Evolutionary conservation across 345 rosid species (phyloP).

Genomic region (Eucalyptus virginea): DNA sequence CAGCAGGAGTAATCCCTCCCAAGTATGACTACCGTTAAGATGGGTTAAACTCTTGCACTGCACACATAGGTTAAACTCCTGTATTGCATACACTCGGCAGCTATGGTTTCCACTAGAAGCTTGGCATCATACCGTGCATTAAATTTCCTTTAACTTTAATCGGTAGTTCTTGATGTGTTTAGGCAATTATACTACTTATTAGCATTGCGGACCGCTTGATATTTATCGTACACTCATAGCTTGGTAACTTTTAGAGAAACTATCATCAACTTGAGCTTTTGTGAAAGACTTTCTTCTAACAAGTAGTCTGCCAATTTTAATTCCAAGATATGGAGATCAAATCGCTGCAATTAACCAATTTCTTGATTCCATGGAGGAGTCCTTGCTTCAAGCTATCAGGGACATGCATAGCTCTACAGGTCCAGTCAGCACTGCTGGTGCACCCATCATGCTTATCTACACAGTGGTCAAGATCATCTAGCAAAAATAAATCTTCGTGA

Average conservation of each 20-base stretch:
- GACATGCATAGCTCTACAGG: neutral
- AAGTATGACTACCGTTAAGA: neutral
- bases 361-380: neutral
- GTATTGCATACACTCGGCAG: neutral
- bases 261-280: neutral
- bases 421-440: neutral
- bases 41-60: neutral
- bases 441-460: neutral
- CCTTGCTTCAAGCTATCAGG: neutral
- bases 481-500: no score
- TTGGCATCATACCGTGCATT: neutral
- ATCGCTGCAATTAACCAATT: neutral
- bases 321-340: neutral
- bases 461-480: rapidly evolving
- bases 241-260: neutral
- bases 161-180: neutral
- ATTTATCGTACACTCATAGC: neutral
- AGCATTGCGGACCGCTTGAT: neutral
- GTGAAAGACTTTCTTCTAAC: neutral
- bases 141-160: neutral
- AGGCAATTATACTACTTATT: neutral
- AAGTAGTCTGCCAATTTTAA: neutral
- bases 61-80: neutral
- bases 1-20: neutral
- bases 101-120: neutral